phyloP scores from a whole-genome alignment of 1,139 yeast species.

The Geotrichum europaeum region DNA sequence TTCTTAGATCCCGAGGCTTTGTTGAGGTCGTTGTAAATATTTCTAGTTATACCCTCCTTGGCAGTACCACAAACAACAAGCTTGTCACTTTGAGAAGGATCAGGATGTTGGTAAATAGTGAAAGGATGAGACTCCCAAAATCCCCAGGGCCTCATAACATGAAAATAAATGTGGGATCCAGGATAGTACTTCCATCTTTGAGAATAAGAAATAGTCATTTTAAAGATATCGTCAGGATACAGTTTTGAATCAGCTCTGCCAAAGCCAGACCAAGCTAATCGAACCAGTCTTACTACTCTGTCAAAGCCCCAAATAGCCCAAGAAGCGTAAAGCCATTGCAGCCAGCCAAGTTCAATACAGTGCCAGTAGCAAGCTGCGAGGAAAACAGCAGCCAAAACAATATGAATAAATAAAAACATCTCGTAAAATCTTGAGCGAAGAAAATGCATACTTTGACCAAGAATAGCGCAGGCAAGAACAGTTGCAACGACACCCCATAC shows the following conservation, averaged over 20 bases:
- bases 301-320: conserved; percentile 42
- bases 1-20: not conserved
- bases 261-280: conserved; percentile 38
- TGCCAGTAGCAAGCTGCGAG: conserved; percentile 43
- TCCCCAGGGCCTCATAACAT: conserved; percentile 37
- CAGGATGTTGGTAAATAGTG: conserved; percentile 39
- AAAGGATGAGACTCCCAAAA: conserved; percentile 59
- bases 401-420: conserved; percentile 41
- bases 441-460: conserved; percentile 29
- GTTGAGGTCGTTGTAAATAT: conserved; percentile 23
- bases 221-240: conserved; percentile 34
- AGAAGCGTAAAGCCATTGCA: conserved; percentile 36
- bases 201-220: conserved; percentile 43
- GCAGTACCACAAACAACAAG: conserved; percentile 34
- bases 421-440: conserved; percentile 41
- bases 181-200: conserved; percentile 35
- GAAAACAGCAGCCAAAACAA: conserved; percentile 36
- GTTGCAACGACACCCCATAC: conserved; percentile 39
- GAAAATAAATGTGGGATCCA: conserved; percentile 44
- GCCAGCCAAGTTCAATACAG: conserved; percentile 36
- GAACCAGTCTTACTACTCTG: conserved; percentile 35
- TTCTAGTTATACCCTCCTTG: conserved; percentile 31
- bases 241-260: conserved; percentile 24
- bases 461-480: conserved; percentile 26
- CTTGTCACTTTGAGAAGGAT: conserved; percentile 22